Evolutionary conservation across 495 filamentous ascomycete species (phyloP).

Genomic region (Talaromyces nanjingensis): DNA sequence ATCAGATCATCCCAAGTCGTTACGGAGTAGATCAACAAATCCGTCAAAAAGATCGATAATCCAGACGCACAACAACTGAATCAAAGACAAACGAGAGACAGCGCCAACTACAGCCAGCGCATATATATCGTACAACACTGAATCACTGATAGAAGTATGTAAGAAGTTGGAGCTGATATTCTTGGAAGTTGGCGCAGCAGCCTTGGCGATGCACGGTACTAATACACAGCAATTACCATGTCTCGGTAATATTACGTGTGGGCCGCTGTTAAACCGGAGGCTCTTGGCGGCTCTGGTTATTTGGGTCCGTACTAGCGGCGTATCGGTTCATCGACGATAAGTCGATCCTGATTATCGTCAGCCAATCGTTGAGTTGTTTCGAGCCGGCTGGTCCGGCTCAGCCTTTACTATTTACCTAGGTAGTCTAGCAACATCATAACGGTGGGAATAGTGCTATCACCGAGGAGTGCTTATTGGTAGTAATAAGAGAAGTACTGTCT

Average conservation of each 20-base stretch:
- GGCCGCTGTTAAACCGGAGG: not conserved
- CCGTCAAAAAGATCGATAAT: not conserved
- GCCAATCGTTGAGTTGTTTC: not conserved
- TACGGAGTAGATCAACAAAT: not conserved
- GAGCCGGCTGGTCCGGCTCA: not conserved
- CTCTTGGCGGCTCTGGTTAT: not conserved
- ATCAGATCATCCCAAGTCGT: not conserved
- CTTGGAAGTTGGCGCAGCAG: slow-evolving; percentile 1
- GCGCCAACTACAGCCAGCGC: not conserved
- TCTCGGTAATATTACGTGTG: not conserved
- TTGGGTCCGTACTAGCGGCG: not conserved
- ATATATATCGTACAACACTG: not conserved
- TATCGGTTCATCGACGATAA: not conserved
- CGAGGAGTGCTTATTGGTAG: too few species aligned
- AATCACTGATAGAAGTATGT: not conserved
- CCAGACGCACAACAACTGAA: not conserved
- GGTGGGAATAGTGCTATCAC: too few species aligned
- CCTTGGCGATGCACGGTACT: not conserved
- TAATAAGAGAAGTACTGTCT: not conserved
- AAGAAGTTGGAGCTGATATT: not conserved
- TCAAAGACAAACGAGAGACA: not conserved
- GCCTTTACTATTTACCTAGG: not conserved
- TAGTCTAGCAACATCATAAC: not conserved
- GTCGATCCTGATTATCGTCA: not conserved
- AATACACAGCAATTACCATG: not conserved